Base-by-base conservation (phyloP, 75 land plant genomes). In the Picea glauca region DNA sequence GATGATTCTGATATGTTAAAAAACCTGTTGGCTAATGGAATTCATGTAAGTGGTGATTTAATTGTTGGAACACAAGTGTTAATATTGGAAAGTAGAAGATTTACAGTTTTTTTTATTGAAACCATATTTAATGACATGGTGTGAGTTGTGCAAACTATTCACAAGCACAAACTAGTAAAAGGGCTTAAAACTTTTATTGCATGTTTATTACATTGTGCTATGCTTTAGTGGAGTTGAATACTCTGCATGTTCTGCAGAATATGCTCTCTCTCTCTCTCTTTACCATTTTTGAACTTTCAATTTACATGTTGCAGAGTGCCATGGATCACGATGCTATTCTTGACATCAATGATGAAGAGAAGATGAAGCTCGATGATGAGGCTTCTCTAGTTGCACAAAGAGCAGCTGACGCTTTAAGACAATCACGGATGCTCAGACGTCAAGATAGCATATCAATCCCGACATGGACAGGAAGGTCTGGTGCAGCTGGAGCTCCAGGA, bases 381-480 rank as follows among this genome's bases (percentile, higher is more conserved):
- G 98, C 99, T 77, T 83, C 93, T 32, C 88, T 85, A 84, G 93
- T 97, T 74, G 99, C 99, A 66, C 90, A 90, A 83, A 87, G 87
- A 77, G 99, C 99, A 72, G 98, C 99, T 23, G 90, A 87, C 79
- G 99, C 99, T 30, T 77, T 97, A 56, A 87, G 91, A 62, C 92
- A 91, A 54, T 97, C 99, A 5, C 87, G 96, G 67, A 83, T 88
- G 83, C 88, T 89, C 38, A 79, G 99, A 12, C 86, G 89, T 60
- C 77, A 66, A 21, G 99, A 97, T 1, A 87, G 82, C 63, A 77
- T 97, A 31, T 83, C 98, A 35, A 85, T 91, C 13, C 99, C 99
- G 50, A 97, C 99, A 26, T 97, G 99, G 99, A 97, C 99, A 58
- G 99, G 99, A 23, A 88, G 83, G 74, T 84, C 98, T 56, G 99